Evolutionary conservation across 345 rosid genomes (phyloP).

Genomic region (Theobroma cacao): DNA sequence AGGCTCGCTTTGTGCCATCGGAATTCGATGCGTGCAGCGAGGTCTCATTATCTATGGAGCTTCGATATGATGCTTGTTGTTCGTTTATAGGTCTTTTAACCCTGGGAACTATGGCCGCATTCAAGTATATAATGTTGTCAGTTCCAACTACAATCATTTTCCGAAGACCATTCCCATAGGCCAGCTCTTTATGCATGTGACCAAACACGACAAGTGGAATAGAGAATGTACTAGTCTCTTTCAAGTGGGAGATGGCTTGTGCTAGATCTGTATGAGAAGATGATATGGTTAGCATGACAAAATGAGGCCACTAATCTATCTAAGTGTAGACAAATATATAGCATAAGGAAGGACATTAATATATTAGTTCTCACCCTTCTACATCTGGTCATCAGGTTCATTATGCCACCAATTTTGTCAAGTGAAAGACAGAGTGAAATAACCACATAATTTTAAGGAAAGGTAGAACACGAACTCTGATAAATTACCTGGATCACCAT

Average conservation of each 20-base stretch:
- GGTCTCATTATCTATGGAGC: conserved; percentile 6
- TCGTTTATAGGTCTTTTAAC: conserved; percentile 27
- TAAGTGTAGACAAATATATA: conserved; percentile 5
- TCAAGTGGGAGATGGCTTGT: conserved; percentile 59
- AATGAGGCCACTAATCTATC: neutral
- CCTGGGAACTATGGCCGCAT: conserved; percentile 85
- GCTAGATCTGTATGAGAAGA: conserved; percentile 61
- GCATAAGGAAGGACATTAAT: neutral
- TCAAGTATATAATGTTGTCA: conserved; percentile 59
- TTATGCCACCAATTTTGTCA: neutral
- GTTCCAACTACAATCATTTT: conserved; percentile 61
- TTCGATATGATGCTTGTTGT: conserved; percentile 11
- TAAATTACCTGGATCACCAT: conserved; percentile 83
- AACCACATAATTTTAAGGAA: neutral
- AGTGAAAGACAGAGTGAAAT: conserved; percentile 6
- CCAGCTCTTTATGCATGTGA: conserved; percentile 88
- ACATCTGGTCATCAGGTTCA: neutral
- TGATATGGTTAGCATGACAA: conserved; percentile 9
- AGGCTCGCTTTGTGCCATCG: conserved; percentile 55
- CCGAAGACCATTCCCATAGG: conserved; percentile 53
- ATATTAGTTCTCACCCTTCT: neutral
- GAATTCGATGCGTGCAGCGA: conserved; percentile 17
- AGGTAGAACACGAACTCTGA: neutral
- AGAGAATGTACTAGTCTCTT: conserved; percentile 38
- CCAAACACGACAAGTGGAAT: conserved; percentile 74